Evolutionary conservation across 805 yeast species (phyloP), one percentile per base, ranked within the genome.

Genomic region (Candida lessepsii): DNA sequence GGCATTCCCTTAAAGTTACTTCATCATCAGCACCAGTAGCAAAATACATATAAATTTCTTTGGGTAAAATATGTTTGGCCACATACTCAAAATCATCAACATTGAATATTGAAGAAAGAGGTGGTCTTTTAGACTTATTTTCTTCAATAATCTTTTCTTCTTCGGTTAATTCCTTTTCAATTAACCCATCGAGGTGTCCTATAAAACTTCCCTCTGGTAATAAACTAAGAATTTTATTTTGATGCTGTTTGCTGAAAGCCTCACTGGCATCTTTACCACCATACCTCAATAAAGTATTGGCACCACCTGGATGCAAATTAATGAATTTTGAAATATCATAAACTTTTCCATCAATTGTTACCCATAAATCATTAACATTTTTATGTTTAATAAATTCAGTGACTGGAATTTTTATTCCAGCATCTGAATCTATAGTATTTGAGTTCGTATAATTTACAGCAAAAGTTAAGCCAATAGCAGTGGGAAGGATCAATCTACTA

Each of bases 11-110:
- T 57, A 84, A 56, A 2, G 95, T 73, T 50, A 86, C 76, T 63
- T 89, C 96, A 58, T 89, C 96, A 58, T 86, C 95, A 4, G 95
- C 75, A 10, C 89, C 96, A 27, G 86, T 76, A 15, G 39, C 13
- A 25, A 33, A 46, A 32, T 43, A 76, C n/a, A 59, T 55, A 57
- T 63, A 70, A 0, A 70, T 64, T 2, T 50, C 42, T 4, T 40
- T 45, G 3, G 70, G 57, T 17, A 70, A 48, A 5, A 56, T 53
- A 30, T 60, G 45, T 32, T 54, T 54, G 7, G 75, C 73, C 15
- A 67, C 52, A 21, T 48, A 51, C 46, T 70, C 75, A 37, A 71
- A 70, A 37, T 70, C 75, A 11, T 31, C 16, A 53, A 49, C 19
- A 39, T 58, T 67, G 48, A 57, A 63, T 7, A 69, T 54, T 1